A percentile compares a stretch with the other conserved stretches of the same genome.
Evolutionary conservation across 2,329 filamentous ascomycete genomes (phyloP).

Genomic region (Microascus cirrosus): DNA sequence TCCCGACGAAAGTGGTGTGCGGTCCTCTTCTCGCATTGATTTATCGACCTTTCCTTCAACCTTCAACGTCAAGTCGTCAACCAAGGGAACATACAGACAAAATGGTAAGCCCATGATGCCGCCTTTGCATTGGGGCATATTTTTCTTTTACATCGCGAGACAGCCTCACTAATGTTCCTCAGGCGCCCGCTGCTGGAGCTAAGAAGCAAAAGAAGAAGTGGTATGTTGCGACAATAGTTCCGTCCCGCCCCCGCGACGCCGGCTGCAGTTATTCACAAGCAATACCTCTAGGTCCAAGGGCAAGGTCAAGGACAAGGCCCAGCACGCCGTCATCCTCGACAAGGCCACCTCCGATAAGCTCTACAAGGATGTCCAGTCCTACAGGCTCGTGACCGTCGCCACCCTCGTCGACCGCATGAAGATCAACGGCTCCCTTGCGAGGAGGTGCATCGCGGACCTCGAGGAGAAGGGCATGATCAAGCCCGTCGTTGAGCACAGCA

Average conservation of each 20-base stretch:
- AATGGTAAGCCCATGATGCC: constrained; percentile 22
- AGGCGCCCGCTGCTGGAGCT: constrained; percentile 34
- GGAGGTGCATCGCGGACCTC: constrained; percentile 78
- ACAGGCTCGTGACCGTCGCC: constrained; percentile 97
- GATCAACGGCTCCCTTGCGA: constrained; percentile 97
- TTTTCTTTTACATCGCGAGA: not conserved
- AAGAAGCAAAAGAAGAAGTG: constrained; percentile 44
- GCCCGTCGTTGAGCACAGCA: constrained; percentile 92
- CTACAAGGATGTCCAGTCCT: constrained; percentile 99
- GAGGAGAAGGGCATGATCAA: constrained; percentile 99
- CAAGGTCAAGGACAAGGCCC: constrained; percentile 99
- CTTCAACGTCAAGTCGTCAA: constrained; percentile 17
- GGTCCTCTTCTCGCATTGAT: constrained; percentile 2
- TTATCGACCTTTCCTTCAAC: constrained; percentile 10
- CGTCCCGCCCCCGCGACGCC: not conserved
- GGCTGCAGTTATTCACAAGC: constrained; percentile 6
- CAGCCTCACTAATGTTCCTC: constrained; percentile 10
- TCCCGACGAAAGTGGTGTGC: constrained; percentile 2
- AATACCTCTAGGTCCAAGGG: constrained; percentile 22
- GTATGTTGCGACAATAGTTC: constrained; percentile 12
- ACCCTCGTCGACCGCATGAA: constrained; percentile 99
- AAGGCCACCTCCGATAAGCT: constrained; percentile 96
- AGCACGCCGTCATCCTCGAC: constrained; percentile 98
- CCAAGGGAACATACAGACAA: constrained; percentile 25
- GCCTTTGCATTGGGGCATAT: not conserved